Base-by-base conservation (phyloP, 306 rosid genomes). In the Parietaria judaica region DNA sequence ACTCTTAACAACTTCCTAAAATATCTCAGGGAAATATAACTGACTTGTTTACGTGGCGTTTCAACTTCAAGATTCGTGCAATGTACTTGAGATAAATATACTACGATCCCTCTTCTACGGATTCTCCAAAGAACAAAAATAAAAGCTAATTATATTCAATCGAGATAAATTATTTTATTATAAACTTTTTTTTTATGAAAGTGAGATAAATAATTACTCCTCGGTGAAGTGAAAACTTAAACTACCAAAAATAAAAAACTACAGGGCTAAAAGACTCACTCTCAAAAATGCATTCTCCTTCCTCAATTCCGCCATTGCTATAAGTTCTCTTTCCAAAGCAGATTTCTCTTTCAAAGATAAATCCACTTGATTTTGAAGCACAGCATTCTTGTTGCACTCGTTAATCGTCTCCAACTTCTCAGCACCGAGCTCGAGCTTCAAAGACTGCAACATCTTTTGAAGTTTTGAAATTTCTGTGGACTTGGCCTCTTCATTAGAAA, bases 371-470 rank as follows among this genome's bases (percentile, higher is more conserved):
- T 84, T 88, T 68, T 86, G 87, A 69, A 92, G 79, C 79, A 84
- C 84, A 12, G 87, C 95, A 78, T 82, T 92, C 82, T 86, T 92
- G 81, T 92, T 88, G 80, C 86, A 92, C 77, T 92, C 99, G 65
- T 92, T 88, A 55, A 92, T 86, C 72, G 94, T 75, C 12, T 90
- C 88, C 73, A 88, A 69, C 64, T 92, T 92, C 10, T 95, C 87
- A 10, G 95, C 90, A 71, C 88, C 99, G 43, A 92, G 73, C 79
- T 88, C 94, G 70, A 92, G 88, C 60, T 74, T 88, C 75, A 78
- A 66, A 62, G 99, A 86, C 73, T 82, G 87, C 72, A 82, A 15
- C 78, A 72, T 72, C 80, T 88, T 92, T 72, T 77, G 84, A 76
- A 84, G 85, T 75, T 81, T 82, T 57, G 85, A 78, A 44, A 84